Percentiles rank a stretch among this genome's conserved stretches.
Evolutionary conservation across 192 early-diverging fungal species (phyloP).

Genomic region (Dissophora globulifera): DNA sequence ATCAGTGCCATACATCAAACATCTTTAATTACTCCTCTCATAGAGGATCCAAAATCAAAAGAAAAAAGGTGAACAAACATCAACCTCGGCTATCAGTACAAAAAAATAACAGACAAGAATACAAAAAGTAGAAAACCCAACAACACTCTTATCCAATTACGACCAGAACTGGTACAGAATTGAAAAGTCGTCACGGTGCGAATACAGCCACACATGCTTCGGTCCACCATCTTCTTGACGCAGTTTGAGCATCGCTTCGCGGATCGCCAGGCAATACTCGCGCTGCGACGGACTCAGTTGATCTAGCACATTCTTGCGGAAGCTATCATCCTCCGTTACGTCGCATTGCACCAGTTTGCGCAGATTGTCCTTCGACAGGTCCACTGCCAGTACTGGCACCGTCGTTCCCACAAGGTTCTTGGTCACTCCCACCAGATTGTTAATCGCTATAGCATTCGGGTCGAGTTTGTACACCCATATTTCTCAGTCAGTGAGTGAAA

Average conservation of each 20-base stretch:
- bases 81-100: no score
- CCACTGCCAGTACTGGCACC: constrained; percentile 72
- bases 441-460: constrained; percentile 66
- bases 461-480: no score
- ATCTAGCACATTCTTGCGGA: constrained; percentile 59
- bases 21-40: no score
- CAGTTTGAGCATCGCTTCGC: constrained; percentile 59
- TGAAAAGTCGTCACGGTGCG: constrained; percentile 71
- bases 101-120: not conserved
- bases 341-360: constrained; percentile 64
- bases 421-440: constrained; percentile 65
- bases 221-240: constrained; percentile 56
- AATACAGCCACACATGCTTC: constrained; percentile 77
- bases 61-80: no score
- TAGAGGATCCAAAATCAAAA: no score
- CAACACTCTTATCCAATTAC: constrained; percentile 1
- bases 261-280: constrained; percentile 52
- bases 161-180: constrained; percentile 66
- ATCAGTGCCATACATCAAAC: no score
- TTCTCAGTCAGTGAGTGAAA: no score
- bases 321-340: constrained; percentile 72
- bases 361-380: constrained; percentile 69
- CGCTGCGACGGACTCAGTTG: constrained; percentile 60
- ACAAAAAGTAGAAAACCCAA: not conserved
- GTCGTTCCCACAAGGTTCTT: constrained; percentile 58